Percentiles rank a stretch among this genome's conserved stretches.
phyloP scores from a whole-genome alignment of 2,329 filamentous ascomycete species.

The Aspergillus neotritici region DNA sequence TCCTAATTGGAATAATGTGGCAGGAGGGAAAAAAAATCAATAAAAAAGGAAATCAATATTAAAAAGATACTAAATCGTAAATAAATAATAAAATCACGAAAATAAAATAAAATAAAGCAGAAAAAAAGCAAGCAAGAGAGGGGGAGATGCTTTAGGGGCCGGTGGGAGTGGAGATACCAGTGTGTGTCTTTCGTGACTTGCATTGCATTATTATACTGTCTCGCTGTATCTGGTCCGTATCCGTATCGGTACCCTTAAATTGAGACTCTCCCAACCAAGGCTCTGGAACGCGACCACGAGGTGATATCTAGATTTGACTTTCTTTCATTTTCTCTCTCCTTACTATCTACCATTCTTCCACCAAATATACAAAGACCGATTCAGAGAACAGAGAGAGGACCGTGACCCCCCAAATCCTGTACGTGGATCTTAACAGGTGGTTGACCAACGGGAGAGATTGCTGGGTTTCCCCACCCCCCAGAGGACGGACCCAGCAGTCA shows the following conservation, averaged over 20 bases:
- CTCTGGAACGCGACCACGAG: too few species aligned
- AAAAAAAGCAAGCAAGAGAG: not conserved
- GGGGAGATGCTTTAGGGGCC: too few species aligned
- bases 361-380: not conserved
- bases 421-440: not conserved
- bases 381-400: too few species aligned
- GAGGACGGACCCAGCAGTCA: not conserved
- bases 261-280: too few species aligned
- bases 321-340: too few species aligned
- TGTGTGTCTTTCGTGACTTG: too few species aligned
- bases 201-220: too few species aligned
- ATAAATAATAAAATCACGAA: not conserved
- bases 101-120: constrained; percentile 1
- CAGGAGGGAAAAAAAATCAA: not conserved
- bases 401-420: too few species aligned
- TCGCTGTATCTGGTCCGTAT: too few species aligned
- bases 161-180: too few species aligned
- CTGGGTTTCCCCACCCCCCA: not conserved
- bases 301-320: too few species aligned
- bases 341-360: not conserved
- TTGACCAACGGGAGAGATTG: not conserved
- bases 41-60: not conserved
- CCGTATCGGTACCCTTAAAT: too few species aligned
- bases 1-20: not conserved
- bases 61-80: not conserved